phyloP scores from a whole-genome alignment of 2,329 filamentous ascomycete genomes.

The Phialocephala subalpina region DNA sequence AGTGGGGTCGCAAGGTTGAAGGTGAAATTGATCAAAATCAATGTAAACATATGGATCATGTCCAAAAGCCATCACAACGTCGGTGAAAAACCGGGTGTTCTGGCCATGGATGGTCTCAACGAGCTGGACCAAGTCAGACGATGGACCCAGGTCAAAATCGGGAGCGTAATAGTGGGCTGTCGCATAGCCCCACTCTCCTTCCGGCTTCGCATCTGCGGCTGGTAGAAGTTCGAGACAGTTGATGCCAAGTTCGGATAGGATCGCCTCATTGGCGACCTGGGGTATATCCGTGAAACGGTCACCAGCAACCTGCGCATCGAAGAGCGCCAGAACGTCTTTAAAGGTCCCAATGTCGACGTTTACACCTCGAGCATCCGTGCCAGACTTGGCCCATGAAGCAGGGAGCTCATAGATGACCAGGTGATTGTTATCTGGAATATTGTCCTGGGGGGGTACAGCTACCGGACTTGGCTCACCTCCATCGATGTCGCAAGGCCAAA shows the following conservation, averaged over 20 bases:
- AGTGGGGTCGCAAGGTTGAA: constrained; percentile 21
- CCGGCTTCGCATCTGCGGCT: constrained; percentile 30
- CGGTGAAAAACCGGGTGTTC: constrained; percentile 30
- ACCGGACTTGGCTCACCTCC: constrained; percentile 26
- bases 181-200: constrained; percentile 31
- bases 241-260: constrained; percentile 26
- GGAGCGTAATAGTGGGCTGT: constrained; percentile 33
- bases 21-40: constrained; percentile 29
- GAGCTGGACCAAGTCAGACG: constrained; percentile 21
- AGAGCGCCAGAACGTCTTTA: constrained; percentile 29
- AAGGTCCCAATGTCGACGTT: constrained; percentile 30
- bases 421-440: constrained; percentile 32
- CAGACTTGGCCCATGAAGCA: constrained; percentile 26
- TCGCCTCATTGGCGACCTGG: constrained; percentile 18
- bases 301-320: constrained; percentile 20
- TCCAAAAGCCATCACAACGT: constrained; percentile 33
- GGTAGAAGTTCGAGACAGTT: constrained; percentile 33
- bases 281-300: constrained; percentile 17
- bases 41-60: constrained; percentile 32
- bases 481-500: constrained; percentile 33
- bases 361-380: constrained; percentile 13
- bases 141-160: constrained; percentile 29
- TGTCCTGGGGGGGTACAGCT: constrained; percentile 16
- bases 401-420: constrained; percentile 32
- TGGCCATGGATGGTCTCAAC: constrained; percentile 28